Evolutionary conservation across 768 basidiomycete genomes (phyloP).

Genomic region (Epithele typhae): DNA sequence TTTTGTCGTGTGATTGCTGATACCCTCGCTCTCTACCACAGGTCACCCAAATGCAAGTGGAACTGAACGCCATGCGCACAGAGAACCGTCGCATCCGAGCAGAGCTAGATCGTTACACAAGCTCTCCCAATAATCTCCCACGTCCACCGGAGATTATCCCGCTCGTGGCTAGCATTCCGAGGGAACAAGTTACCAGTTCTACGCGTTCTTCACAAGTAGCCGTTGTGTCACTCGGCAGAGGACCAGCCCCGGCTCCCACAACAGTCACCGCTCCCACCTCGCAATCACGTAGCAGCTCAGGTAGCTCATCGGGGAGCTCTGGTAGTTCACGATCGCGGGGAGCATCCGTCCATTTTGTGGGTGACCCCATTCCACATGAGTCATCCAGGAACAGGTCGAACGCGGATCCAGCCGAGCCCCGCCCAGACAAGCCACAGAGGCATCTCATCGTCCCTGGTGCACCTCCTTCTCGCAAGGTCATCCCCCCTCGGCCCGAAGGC

Average conservation of each 20-base stretch:
- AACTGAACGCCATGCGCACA: not conserved
- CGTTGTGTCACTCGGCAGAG: not conserved
- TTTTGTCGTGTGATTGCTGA: not conserved
- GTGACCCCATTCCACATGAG: not conserved
- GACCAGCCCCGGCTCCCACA: not conserved
- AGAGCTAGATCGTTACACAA: constrained; percentile 11
- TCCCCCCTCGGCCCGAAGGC: constrained; percentile 6
- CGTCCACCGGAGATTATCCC: constrained; percentile 12
- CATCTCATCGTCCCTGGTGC: constrained; percentile 18
- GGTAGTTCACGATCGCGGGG: not conserved
- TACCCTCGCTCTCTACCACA: not conserved
- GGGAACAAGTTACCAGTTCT: not conserved
- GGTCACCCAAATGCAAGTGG: not conserved
- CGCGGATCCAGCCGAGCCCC: not conserved
- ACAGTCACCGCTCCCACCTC: not conserved
- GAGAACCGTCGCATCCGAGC: constrained; percentile 4
- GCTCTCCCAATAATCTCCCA: constrained; percentile 13
- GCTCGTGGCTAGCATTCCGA: not conserved
- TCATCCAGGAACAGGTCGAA: constrained; percentile 1
- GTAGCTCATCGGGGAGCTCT: not conserved
- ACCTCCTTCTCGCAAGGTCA: constrained; percentile 3
- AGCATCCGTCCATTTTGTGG: not conserved
- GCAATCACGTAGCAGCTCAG: not conserved
- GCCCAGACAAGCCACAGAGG: constrained; percentile 6
- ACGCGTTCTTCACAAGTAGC: not conserved